A percentile compares a stretch with the other conserved stretches of the same genome.
These are phyloP conservation scores for Rostrohypoxylon terebratum DNA, from an alignment of 495 filamentous ascomycete species.

Conservation along the genomic window DNA sequence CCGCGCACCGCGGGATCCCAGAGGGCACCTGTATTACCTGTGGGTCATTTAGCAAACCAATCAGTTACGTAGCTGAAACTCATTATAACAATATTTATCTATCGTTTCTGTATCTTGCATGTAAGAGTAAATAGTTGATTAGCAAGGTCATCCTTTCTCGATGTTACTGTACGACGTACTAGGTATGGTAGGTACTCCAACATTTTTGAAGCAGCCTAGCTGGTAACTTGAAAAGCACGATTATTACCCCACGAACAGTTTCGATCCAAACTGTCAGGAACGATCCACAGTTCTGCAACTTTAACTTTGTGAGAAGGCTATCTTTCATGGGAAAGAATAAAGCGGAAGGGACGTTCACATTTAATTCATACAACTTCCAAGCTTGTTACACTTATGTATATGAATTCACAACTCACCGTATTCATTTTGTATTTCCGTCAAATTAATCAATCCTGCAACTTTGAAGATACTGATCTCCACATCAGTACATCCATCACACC, in stretches of 20 bases:
- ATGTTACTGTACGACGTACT: too few species aligned
- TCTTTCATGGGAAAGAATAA: background rate
- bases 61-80: background rate
- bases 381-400: background rate
- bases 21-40: background rate
- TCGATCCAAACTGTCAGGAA: constrained; percentile 1
- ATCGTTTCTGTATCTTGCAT: background rate
- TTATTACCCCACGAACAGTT: background rate
- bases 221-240: too few species aligned
- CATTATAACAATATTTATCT: background rate
- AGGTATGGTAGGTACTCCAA: too few species aligned
- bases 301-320: background rate
- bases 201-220: background rate
- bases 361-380: background rate
- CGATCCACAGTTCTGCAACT: background rate
- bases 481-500: background rate
- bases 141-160: background rate
- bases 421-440: background rate
- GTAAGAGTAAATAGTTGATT: background rate
- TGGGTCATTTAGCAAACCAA: background rate
- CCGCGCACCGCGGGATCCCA: constrained; percentile 15
- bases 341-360: background rate
- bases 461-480: background rate
- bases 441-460: background rate
- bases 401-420: background rate